Conservation (phyloP, 1,284 basidiomycete species). For the Kwoniella shivajii region DNA sequence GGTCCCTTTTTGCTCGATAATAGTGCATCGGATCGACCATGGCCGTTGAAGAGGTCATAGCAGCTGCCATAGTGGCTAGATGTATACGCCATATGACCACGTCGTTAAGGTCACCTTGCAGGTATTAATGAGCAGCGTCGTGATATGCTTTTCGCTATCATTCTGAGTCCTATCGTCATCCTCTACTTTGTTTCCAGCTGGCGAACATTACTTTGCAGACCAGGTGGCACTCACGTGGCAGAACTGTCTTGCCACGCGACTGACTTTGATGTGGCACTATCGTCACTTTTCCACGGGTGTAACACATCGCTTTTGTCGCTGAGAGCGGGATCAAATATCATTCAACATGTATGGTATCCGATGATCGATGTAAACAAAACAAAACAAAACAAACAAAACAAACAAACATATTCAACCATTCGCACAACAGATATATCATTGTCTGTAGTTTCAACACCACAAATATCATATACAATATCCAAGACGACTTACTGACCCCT, state of each 20-base stretch:
- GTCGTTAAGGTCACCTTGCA: background rate
- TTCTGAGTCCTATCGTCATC: no score
- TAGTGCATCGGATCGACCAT: constrained; percentile 65
- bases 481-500: no score
- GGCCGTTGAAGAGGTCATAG: constrained; percentile 7
- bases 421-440: background rate
- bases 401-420: background rate
- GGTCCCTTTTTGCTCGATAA: constrained; percentile 78
- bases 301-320: background rate
- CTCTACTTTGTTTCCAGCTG: no score
- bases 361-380: background rate
- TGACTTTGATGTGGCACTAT: constrained; percentile 7
- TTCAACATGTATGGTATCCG: background rate
- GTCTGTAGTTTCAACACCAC: no score
- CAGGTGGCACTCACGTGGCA: constrained; percentile 7
- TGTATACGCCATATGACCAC: no score
- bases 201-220: no score
- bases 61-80: constrained; percentile 7
- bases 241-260: no score
- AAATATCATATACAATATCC: no score
- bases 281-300: background rate
- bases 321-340: background rate
- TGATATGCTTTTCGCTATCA: no score
- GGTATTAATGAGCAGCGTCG: background rate
- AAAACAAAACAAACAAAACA: background rate